Percentiles rank a stretch among this genome's conserved stretches.
Conservation (phyloP, 495 filamentous ascomycete genomes). For the Podospora fimiseda region DNA sequence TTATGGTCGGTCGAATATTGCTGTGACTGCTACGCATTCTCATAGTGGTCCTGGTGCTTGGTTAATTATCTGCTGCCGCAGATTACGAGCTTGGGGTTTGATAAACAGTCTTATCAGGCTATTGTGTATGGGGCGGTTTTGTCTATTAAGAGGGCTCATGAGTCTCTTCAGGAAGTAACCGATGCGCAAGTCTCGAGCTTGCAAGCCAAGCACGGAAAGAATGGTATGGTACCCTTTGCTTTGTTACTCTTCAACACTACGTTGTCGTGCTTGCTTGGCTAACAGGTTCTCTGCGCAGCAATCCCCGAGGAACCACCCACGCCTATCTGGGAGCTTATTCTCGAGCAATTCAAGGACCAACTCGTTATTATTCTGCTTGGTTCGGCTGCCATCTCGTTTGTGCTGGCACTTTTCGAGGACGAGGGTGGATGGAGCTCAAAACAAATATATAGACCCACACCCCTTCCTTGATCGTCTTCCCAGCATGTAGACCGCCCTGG, state of each 20-base stretch:
- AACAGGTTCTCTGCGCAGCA: conserved; percentile 45
- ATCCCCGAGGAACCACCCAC: conserved; percentile 96
- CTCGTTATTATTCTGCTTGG: conserved; percentile 91
- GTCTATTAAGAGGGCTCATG: conserved; percentile 81
- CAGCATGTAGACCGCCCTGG: no score
- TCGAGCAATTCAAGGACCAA: conserved; percentile 99
- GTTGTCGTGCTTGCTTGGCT: background rate
- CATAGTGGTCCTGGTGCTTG: conserved; percentile 91
- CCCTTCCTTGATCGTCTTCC: no score
- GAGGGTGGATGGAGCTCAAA: conserved; percentile 87
- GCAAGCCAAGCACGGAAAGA: conserved; percentile 68
- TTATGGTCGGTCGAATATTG: conserved; percentile 76
- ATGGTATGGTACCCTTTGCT: conserved; percentile 53
- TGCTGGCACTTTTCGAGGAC: conserved; percentile 89
- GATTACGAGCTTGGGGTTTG: conserved; percentile 80
- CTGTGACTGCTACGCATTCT: conserved; percentile 85
- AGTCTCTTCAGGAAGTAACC: conserved; percentile 64
- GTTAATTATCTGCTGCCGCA: conserved; percentile 94
- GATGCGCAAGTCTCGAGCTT: conserved; percentile 58
- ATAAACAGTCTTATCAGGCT: conserved; percentile 80
- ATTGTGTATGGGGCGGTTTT: conserved; percentile 79
- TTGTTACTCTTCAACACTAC: no score
- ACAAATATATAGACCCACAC: no score
- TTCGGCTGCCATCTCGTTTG: conserved; percentile 90
- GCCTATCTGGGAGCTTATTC: conserved; percentile 88